Evolutionary conservation across 2,329 filamentous ascomycete genomes (phyloP), one percentile per base, ranked within the genome.

Genomic region (Colletotrichum eleusines): DNA sequence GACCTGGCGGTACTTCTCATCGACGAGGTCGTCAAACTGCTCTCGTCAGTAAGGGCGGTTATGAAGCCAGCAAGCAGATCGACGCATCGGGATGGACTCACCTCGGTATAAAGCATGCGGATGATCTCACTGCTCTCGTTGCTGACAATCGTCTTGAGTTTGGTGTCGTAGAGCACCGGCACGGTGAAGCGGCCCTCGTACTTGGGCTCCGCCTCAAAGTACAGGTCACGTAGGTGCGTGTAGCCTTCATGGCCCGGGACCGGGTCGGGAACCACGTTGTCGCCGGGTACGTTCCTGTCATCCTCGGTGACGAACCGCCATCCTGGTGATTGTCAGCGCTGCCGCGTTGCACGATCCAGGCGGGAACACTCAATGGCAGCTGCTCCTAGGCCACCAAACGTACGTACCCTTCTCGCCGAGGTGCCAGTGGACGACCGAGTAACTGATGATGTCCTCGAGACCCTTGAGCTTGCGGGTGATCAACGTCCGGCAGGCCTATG

Each of bases 61-160:
- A 1, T 14, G 42, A 48, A 18, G 38, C 33, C n/a, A 40, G 55
- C 4, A 9, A 53, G 55, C 6, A 9, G 16, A 9, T 42, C 23
- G 14, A n/a, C 12, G 46, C 35, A 16, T 31, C 35, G 48, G 35
- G 20, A 23, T 3, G 28, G 23, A 23, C 62, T 12, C 12, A 73
- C 72, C 76, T 90, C 93, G 51, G 86, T 87, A 78, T 93, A 93
- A 72, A 98, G 85, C 93, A 97, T 97, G 78, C 95, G 91, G 79
- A 97, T 90, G 79, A 98, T 97, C 83, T 98, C 95, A 74, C 91
- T 91, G 80, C 92, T 94, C 86, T 97, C 95, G 75, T 98, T 98
- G 88, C 88, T 96, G 73, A 97, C 94, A 77, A 97, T 97, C 42
- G 84, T 88, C 76, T 90, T 87, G 63, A 84, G 82, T 83, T 92